Evolutionary conservation across 2,329 filamentous ascomycete genomes (phyloP), one percentile per base, ranked within the genome.

Genomic region (Fusarium sp.): DNA sequence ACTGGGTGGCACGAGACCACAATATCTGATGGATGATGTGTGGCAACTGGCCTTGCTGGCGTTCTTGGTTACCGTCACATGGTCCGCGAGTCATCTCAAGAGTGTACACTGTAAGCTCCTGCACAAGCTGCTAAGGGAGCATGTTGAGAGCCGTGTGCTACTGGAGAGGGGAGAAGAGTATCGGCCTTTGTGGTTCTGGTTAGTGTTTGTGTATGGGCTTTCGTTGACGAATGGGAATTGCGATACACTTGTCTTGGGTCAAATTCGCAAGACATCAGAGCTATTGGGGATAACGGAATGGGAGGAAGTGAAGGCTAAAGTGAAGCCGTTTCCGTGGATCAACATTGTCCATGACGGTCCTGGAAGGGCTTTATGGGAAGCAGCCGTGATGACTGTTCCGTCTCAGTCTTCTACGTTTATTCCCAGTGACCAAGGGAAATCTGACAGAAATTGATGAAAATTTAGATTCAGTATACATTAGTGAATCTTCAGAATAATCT

Each of bases 281-380:
- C 45, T 72, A 22, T 17, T 75, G 7, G 24, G 31, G 4, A 26
- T 66, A 6, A 11, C 3, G 7, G 49, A 35, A 6, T 76, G 74
- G 74, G 66, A 67, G 5, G 74, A 66, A 5, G 35, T 33, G 2
- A 75, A 33, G 35, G 22, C 33, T 2, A 44, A 15, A 22, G 22
- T 73, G 4, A 60, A 54, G 33, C 44, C 49, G 6, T 73, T 73
- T 38, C 74, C 74, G 5, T 76, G 74, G 74, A 71, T 76, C 47
- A 36, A 33, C 0, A 33, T 70, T 17, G 62, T 76, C 15, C 74
- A 76, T 22, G 72, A 70, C 14, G 28, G 38, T 20, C 47, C 38
- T 20, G 72, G 72, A 4, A 69, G 44, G 39, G 38, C 47, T 20
- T 8, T 76, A 1, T 76, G 74, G 74, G 68, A 70, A 24, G 26